A percentile compares a stretch with the other conserved stretches of the same genome.
Evolutionary conservation across 106 monocot species (phyloP).

Genomic region (Alisma plantagoaquatica): DNA sequence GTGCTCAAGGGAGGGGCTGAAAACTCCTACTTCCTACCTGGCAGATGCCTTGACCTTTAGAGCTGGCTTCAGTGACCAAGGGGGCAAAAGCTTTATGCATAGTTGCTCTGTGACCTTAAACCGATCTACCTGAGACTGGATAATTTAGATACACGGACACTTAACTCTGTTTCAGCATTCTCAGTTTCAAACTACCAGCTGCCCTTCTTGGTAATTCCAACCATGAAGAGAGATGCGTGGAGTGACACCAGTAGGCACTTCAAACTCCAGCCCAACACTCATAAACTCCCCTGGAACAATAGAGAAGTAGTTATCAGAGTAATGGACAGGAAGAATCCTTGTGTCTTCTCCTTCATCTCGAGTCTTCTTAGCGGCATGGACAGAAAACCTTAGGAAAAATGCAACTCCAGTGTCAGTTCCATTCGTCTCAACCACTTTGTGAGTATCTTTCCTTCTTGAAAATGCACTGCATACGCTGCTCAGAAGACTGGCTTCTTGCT

Average conservation of each 20-base stretch:
- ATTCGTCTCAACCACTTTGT: slow-evolving; percentile 24
- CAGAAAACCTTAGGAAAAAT: slow-evolving; percentile 89
- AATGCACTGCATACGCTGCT: slow-evolving; percentile 26
- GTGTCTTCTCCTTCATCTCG: slow-evolving; percentile 32
- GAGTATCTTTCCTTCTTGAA: neutral
- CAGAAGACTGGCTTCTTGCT: slow-evolving; percentile 11
- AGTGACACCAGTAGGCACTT: slow-evolving; percentile 52
- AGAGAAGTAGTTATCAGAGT: slow-evolving; percentile 88
- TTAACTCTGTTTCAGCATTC: too few species aligned
- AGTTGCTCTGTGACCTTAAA: too few species aligned
- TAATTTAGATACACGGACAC: too few species aligned
- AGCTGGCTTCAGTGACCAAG: too few species aligned
- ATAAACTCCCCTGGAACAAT: slow-evolving; percentile 73
- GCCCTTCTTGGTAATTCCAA: slow-evolving; percentile 60
- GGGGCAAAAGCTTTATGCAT: too few species aligned
- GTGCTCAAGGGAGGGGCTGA: too few species aligned
- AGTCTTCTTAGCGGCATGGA: slow-evolving; percentile 46
- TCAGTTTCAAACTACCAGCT: slow-evolving; percentile 27
- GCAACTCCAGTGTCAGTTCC: slow-evolving; percentile 67
- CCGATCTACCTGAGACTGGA: too few species aligned
- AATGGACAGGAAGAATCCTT: slow-evolving; percentile 93
- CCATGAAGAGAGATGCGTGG: slow-evolving; percentile 64
- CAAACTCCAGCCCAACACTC: slow-evolving; percentile 50
- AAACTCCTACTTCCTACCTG: too few species aligned
- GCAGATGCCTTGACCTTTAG: too few species aligned